A percentile compares a stretch with the other conserved stretches of the same genome.
These are phyloP conservation scores for Ceratobasidium sp. DNA, from an alignment of 1,284 basidiomycete genomes.

Conservation along the genomic window DNA sequence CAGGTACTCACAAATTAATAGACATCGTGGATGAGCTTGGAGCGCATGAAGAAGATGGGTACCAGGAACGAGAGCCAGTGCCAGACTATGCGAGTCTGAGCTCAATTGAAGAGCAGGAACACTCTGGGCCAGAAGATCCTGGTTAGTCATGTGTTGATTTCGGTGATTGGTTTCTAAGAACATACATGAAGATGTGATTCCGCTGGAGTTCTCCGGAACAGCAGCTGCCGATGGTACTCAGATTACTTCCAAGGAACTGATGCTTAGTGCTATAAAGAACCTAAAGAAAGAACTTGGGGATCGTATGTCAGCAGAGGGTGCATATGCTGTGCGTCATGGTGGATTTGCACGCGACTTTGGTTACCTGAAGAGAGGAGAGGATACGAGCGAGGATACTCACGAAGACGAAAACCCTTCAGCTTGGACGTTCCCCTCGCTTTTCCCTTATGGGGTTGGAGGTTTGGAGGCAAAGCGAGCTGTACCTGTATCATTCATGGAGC, in stretches of 20 bases:
- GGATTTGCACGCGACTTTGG: slow-evolving; percentile 31
- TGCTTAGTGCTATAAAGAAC: background rate
- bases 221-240: background rate
- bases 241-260: slow-evolving; percentile 14
- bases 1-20: too few species aligned
- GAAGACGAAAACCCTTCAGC: too few species aligned
- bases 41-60: background rate
- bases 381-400: too few species aligned
- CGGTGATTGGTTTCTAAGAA: too few species aligned
- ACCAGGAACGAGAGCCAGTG: too few species aligned
- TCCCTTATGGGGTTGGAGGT: slow-evolving; percentile 58
- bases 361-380: background rate
- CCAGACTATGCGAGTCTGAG: too few species aligned
- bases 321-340: slow-evolving; percentile 26
- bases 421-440: slow-evolving; percentile 47
- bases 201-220: background rate
- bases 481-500: slow-evolving; percentile 52
- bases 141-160: too few species aligned
- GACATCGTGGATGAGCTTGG: background rate
- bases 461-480: slow-evolving; percentile 50
- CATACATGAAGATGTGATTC: background rate
- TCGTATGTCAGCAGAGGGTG: slow-evolving; percentile 3
- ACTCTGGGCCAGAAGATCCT: too few species aligned
- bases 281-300: background rate
- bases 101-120: too few species aligned